Conservation (phyloP, 1,139 yeast genomes). For the Sugiyamaella novakii region DNA sequence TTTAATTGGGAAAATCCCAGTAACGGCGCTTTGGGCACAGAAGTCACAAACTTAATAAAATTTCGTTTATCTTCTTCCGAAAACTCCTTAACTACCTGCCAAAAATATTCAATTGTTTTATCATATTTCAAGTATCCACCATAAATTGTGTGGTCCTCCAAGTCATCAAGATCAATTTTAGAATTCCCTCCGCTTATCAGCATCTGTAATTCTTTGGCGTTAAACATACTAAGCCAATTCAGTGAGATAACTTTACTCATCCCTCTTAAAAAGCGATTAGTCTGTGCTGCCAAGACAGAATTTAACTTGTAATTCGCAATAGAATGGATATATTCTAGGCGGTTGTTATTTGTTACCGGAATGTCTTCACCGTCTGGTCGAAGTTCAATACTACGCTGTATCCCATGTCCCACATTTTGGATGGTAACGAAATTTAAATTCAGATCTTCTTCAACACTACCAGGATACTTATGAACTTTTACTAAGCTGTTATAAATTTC, state of each 20-base stretch:
- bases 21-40: conserved; percentile 88
- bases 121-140: conserved; percentile 68
- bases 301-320: conserved; percentile 80
- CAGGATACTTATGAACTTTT: conserved; percentile 59
- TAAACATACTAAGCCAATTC: conserved; percentile 82
- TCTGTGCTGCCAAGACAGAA: conserved; percentile 58
- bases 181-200: conserved; percentile 79
- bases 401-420: conserved; percentile 47
- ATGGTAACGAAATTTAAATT: conserved; percentile 68
- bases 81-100: conserved; percentile 78
- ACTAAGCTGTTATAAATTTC: conserved; percentile 67
- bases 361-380: conserved; percentile 59
- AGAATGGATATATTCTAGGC: conserved; percentile 73
- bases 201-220: conserved; percentile 78
- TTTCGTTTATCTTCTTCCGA: conserved; percentile 58
- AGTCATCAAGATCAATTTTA: conserved; percentile 70
- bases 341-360: conserved; percentile 62
- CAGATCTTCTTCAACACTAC: conserved; percentile 58
- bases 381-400: conserved; percentile 55
- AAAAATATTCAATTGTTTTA: conserved; percentile 56
- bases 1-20: conserved; percentile 74
- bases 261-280: conserved; percentile 70
- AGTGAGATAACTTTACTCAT: conserved; percentile 66
- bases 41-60: conserved; percentile 82
- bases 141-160: conserved; percentile 61